Percentiles rank a stretch among this genome's conserved stretches.
Conservation (phyloP, 148 eudicot species). For the Mesembryanthemum crystallinum region DNA sequence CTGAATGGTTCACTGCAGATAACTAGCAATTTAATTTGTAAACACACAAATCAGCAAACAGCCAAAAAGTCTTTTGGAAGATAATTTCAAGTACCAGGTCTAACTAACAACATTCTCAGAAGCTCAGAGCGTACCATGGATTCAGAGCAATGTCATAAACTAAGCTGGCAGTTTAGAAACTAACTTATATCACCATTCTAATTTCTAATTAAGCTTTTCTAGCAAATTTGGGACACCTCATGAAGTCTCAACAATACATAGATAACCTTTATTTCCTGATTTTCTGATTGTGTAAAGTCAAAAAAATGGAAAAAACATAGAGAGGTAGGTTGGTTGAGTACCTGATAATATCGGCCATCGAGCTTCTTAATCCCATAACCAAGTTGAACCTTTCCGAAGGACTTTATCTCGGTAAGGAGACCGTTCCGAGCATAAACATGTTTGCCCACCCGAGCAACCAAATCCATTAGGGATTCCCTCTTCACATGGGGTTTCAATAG, state of each 20-base stretch:
- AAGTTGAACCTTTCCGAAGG: conserved; percentile 59
- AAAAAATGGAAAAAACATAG: background rate
- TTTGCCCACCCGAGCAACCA: conserved; percentile 69
- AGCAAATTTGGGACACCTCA: no score
- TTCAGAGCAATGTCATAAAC: no score
- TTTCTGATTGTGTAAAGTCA: background rate
- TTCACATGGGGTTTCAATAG: conserved; percentile 64
- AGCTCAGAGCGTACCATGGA: background rate
- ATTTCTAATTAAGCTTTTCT: background rate
- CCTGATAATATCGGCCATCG: conserved; percentile 89
- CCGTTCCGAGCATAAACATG: conserved; percentile 80
- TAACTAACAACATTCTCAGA: background rate
- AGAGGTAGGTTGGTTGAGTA: background rate
- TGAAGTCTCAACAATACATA: no score
- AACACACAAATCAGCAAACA: background rate
- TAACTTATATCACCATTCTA: background rate
- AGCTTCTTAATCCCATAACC: conserved; percentile 96
- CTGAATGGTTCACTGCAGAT: background rate
- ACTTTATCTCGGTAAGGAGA: conserved; percentile 65
- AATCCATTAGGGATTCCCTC: conserved; percentile 44
- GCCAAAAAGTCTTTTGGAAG: background rate
- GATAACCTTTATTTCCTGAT: no score
- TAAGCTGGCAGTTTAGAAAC: background rate
- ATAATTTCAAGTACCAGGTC: background rate
- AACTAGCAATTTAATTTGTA: background rate